Percentiles rank a stretch among this genome's conserved stretches.
Evolutionary conservation across 768 basidiomycete genomes (phyloP).

Genomic region (Termitomyces sp.): DNA sequence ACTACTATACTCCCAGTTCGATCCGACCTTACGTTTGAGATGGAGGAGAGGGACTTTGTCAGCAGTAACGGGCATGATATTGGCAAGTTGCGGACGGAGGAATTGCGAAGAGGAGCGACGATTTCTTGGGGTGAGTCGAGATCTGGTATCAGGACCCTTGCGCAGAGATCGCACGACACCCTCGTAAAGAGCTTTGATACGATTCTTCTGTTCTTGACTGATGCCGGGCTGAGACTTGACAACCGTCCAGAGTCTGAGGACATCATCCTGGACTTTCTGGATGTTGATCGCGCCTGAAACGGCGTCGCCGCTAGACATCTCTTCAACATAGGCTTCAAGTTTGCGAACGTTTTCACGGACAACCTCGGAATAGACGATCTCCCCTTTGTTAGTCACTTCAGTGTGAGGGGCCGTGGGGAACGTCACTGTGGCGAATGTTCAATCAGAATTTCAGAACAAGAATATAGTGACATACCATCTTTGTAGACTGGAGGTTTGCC

Average conservation of each 20-base stretch:
- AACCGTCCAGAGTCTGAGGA: slow-evolving; percentile 94
- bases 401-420: slow-evolving; percentile 98
- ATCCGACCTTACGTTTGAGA: slow-evolving; percentile 93
- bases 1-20: slow-evolving; percentile 94
- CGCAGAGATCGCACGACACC: slow-evolving; percentile 93
- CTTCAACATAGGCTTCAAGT: slow-evolving; percentile 94
- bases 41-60: slow-evolving; percentile 94
- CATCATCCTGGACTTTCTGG: slow-evolving; percentile 96
- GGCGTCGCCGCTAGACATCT: slow-evolving; percentile 95
- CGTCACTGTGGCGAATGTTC: slow-evolving; percentile 54
- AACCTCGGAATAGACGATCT: slow-evolving; percentile 92
- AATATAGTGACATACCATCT: slow-evolving; percentile 62
- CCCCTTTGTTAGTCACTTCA: slow-evolving; percentile 88
- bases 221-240: slow-evolving; percentile 97
- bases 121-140: slow-evolving; percentile 51
- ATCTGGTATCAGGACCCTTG: slow-evolving; percentile 61
- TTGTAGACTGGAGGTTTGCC: slow-evolving; percentile 87
- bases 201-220: slow-evolving; percentile 93
- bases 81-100: slow-evolving; percentile 85
- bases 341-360: slow-evolving; percentile 96
- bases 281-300: slow-evolving; percentile 83
- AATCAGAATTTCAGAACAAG: background rate
- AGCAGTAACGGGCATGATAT: slow-evolving; percentile 63
- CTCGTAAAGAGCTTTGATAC: slow-evolving; percentile 92
- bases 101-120: slow-evolving; percentile 96